phyloP scores from a whole-genome alignment of 2,329 filamentous ascomycete genomes.

The Alternaria gansuensis region DNA sequence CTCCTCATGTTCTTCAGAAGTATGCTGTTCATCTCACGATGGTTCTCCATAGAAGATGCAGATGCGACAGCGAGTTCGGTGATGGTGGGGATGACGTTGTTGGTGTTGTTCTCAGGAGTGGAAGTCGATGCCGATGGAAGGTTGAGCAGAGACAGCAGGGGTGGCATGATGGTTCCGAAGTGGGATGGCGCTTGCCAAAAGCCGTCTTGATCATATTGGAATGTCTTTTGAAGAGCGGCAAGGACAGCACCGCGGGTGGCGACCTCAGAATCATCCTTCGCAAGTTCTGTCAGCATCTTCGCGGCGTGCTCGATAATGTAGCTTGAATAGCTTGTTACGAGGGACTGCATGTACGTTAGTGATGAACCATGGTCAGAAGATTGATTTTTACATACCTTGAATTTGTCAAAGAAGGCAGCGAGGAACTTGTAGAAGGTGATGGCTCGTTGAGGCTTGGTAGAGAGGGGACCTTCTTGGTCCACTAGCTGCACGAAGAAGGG shows the following conservation, averaged over 20 bases:
- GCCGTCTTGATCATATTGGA: slow-evolving; percentile 89
- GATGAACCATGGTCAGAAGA: slow-evolving; percentile 13
- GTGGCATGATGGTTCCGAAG: slow-evolving; percentile 75
- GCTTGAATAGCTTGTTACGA: slow-evolving; percentile 89
- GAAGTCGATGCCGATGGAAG: slow-evolving; percentile 27
- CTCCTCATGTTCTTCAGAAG: slow-evolving; percentile 82
- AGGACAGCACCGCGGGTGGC: slow-evolving; percentile 75
- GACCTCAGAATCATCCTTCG: slow-evolving; percentile 56
- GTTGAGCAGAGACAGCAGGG: slow-evolving; percentile 71
- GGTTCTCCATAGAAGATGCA: slow-evolving; percentile 85
- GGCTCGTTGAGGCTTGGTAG: slow-evolving; percentile 59
- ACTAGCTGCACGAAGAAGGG: slow-evolving; percentile 88
- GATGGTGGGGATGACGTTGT: slow-evolving; percentile 74
- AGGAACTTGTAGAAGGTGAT: slow-evolving; percentile 85
- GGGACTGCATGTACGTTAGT: slow-evolving; percentile 63
- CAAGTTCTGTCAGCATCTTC: slow-evolving; percentile 63
- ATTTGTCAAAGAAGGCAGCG: slow-evolving; percentile 78
- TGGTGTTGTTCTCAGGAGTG: slow-evolving; percentile 47
- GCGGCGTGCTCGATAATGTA: slow-evolving; percentile 82
- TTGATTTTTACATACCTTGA: slow-evolving; percentile 65
- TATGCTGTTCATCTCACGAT: slow-evolving; percentile 83
- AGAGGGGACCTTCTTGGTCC: slow-evolving; percentile 69
- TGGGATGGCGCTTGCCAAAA: slow-evolving; percentile 95
- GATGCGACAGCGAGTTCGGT: slow-evolving; percentile 80
- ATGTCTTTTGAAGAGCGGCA: slow-evolving; percentile 75